Evolutionary conservation across 352 stramenopile genomes (phyloP), one percentile per base, ranked within the genome.

Genomic region (Phytophthora aleatoria): DNA sequence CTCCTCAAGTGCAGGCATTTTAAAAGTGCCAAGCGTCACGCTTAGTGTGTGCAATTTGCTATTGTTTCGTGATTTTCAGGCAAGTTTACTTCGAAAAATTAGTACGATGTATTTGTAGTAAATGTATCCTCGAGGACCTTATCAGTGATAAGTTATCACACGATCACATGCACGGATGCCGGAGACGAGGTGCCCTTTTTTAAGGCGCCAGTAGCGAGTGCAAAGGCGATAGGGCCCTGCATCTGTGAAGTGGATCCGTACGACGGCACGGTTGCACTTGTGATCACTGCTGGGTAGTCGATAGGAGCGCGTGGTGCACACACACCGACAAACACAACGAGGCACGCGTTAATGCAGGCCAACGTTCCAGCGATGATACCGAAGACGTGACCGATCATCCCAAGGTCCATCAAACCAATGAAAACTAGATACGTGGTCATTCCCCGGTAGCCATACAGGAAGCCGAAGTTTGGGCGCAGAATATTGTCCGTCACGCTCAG

Each of bases 321-420:
- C 16, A 57, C 61, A 4, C 73, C 71, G 26, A 79, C 64, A 28
- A 76, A 39, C 28, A 83, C 35, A 44, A 83, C 69, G 51, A 85
- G 64, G n/a, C 67, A 63, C 6, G 76, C 74, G 53, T 75, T 85
- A 38, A 67, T 55, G 43, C 65, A 79, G n/a, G 77, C 77, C 7
- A 70, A 28, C 0, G 38, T 58, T 27, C 77, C 77, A 11, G 77
- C 72, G 44, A 81, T 47, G 11, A 72, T 49, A 0, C 72, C 77
- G 48, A 83, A 80, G 20, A 76, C 30, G 5, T 67, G 62, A 24
- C 76, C 71, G 5, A 76, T 73, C 73, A 87, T 81, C 10, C 80
- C 80, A 27, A 89, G 64, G 20, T 87, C 77, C n/a, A 89, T 65
- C 51, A 89, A 59, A 8, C 80, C 80, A 42, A 89, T 72, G 63